A percentile compares a stretch with the other conserved stretches of the same genome.
Conservation (phyloP, 208 protist species). For the Trypanosoma congolense region DNA sequence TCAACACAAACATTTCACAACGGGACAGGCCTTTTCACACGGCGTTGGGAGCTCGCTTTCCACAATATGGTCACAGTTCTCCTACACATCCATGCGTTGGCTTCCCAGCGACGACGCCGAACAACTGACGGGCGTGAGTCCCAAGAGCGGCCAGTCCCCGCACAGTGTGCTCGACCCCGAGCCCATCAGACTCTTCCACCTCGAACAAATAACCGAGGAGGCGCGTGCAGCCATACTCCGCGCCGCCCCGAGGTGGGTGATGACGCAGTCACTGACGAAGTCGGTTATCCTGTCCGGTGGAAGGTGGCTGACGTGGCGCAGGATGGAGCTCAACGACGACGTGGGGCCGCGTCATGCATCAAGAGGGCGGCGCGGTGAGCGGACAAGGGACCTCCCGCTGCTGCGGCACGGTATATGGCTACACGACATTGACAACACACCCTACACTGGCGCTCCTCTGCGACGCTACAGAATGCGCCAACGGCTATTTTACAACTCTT, state of each 20-base stretch:
- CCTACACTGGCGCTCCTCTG: conserved; percentile 1
- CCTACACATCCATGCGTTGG: conserved; percentile 69
- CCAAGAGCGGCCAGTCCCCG: conserved; percentile 15
- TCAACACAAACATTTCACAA: conserved; percentile 38
- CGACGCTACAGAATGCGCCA: conserved; percentile 5
- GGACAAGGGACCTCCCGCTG: background rate
- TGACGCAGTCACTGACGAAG: conserved; percentile 31
- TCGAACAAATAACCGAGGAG: conserved; percentile 42
- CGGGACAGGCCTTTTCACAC: conserved; percentile 21
- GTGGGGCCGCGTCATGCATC: background rate
- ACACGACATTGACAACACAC: background rate
- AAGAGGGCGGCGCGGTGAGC: background rate
- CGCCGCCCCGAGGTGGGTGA: conserved; percentile 25
- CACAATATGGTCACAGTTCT: conserved; percentile 69
- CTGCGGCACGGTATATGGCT: conserved; percentile 15
- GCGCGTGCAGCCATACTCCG: conserved; percentile 31
- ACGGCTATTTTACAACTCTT: conserved; percentile 22
- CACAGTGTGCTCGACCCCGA: conserved; percentile 38
- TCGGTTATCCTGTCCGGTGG: conserved; percentile 30
- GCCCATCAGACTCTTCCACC: conserved; percentile 39
- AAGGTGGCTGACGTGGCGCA: conserved; percentile 30
- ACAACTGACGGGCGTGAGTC: background rate
- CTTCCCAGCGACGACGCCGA: conserved; percentile 21
- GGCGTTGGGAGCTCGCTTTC: conserved; percentile 49
- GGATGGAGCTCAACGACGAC: conserved; percentile 16